These are phyloP conservation scores for Zelonia costaricensis DNA, from an alignment of 208 protist genomes.

Conservation along the genomic window DNA sequence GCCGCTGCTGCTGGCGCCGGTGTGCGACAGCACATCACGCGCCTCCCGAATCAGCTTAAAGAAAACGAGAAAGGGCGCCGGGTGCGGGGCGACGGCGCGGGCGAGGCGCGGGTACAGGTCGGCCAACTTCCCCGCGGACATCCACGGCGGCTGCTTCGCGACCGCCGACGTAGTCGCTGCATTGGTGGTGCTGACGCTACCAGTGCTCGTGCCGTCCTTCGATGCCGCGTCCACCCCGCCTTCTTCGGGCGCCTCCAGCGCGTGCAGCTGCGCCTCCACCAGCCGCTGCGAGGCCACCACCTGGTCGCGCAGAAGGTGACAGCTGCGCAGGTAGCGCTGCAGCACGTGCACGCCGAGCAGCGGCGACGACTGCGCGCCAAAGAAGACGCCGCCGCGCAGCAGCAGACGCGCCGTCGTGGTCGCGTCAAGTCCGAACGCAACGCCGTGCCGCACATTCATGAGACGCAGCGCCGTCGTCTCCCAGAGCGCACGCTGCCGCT, in stretches of 20 bases:
- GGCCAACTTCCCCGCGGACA: background rate
- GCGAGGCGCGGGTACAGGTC: conserved; percentile 12
- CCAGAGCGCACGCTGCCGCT: conserved; percentile 8
- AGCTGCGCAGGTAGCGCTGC: conserved; percentile 65
- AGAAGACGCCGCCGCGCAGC: conserved; percentile 65
- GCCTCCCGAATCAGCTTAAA: conserved; percentile 76
- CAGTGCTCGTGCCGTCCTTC: background rate
- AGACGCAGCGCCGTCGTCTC: conserved; percentile 30
- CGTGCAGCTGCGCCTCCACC: conserved; percentile 24
- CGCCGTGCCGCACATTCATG: conserved; percentile 23
- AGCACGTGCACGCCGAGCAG: conserved; percentile 74
- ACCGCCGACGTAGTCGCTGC: background rate
- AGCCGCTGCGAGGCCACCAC: conserved; percentile 18
- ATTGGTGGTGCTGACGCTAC: background rate
- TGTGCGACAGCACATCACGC: conserved; percentile 51
- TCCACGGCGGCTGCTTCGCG: conserved; percentile 7
- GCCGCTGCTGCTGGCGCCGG: conserved; percentile 2
- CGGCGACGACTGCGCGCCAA: conserved; percentile 63
- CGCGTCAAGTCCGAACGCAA: conserved; percentile 65
- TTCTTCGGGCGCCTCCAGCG: background rate
- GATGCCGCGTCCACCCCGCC: background rate
- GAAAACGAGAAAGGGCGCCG: conserved; percentile 73
- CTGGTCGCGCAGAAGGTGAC: conserved; percentile 47
- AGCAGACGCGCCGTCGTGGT: conserved; percentile 55
- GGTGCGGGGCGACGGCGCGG: conserved; percentile 43